Evolutionary conservation across 225 moss, liverwort and hornwort species (phyloP).

Genomic region (Sphagnum contortum): DNA sequence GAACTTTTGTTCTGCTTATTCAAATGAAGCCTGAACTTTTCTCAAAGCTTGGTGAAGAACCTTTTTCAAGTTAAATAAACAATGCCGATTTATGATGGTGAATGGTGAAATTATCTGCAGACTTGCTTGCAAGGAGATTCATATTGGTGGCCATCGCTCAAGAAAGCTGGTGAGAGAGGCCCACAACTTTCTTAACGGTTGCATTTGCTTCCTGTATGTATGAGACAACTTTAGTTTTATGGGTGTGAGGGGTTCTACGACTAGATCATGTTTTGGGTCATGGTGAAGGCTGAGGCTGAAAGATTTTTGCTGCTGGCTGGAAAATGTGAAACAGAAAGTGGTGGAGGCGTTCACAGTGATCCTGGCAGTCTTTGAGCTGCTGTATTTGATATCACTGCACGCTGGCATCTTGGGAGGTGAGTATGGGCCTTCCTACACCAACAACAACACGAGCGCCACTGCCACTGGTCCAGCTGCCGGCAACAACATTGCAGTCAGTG

Average conservation of each 20-base stretch:
- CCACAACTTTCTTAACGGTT: too few species aligned
- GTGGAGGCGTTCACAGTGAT: constrained; percentile 34
- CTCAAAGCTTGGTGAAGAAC: too few species aligned
- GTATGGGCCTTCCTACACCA: constrained; percentile 21
- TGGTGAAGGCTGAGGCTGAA: not conserved
- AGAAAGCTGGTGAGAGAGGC: constrained; percentile 25
- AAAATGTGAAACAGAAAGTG: constrained; percentile 21
- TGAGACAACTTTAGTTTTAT: too few species aligned
- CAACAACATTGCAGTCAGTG: constrained; percentile 22
- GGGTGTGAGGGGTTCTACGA: too few species aligned
- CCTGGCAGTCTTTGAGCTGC: constrained; percentile 29
- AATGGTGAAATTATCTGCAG: constrained; percentile 7
- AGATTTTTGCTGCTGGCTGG: not conserved
- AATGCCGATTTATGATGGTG: too few species aligned
- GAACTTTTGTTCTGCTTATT: too few species aligned
- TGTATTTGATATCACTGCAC: constrained; percentile 43
- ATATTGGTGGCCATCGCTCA: constrained; percentile 30
- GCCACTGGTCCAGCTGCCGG: constrained; percentile 8
- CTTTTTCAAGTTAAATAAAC: too few species aligned
- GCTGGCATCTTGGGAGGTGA: constrained; percentile 33
- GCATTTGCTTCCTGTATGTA: too few species aligned
- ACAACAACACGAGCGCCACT: not conserved
- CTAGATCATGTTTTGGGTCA: not conserved
- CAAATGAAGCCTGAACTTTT: too few species aligned
- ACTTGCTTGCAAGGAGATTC: constrained; percentile 43